These are phyloP conservation scores for Trypanosoma congolense DNA, from an alignment of 208 protist genomes.

Conservation along the genomic window DNA sequence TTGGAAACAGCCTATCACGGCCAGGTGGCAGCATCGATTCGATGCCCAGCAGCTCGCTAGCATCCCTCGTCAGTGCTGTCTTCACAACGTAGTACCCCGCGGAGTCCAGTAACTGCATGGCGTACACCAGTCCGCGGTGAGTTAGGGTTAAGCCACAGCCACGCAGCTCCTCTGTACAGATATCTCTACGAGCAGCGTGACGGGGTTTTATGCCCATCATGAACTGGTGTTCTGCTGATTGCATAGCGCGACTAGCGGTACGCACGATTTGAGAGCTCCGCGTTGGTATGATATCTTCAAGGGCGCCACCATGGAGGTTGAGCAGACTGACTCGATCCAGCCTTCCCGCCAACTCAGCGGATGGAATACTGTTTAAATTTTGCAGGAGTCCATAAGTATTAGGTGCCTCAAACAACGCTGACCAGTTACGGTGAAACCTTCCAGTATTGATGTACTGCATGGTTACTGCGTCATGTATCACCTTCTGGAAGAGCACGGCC, in stretches of 20 bases:
- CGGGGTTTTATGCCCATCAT: constrained; percentile 2
- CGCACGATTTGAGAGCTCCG: constrained; percentile 43
- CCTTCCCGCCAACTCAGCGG: constrained; percentile 28
- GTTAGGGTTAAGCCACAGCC: constrained; percentile 55
- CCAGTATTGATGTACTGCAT: constrained; percentile 14
- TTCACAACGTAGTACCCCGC: constrained; percentile 53
- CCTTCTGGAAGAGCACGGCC: constrained; percentile 41
- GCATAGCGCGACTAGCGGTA: constrained; percentile 24
- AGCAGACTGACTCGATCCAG: constrained; percentile 38
- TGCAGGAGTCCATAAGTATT: constrained; percentile 18
- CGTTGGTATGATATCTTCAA: constrained; percentile 70
- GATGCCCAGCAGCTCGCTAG: constrained; percentile 28
- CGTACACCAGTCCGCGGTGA: constrained; percentile 76
- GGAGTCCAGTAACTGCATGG: constrained; percentile 53
- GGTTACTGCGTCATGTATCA: constrained; percentile 35
- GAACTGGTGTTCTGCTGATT: constrained; percentile 9
- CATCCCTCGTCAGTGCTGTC: constrained; percentile 39
- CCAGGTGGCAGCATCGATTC: constrained; percentile 28
- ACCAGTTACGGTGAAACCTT: constrained; percentile 1
- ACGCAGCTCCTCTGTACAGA: constrained; percentile 66
- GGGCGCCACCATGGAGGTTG: constrained; percentile 58
- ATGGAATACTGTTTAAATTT: constrained; percentile 23
- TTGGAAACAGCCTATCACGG: constrained; percentile 53
- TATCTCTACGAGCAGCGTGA: constrained; percentile 34
- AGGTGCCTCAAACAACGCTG: not conserved